Conservation (phyloP, 2,329 filamentous ascomycete genomes). For the Penicillium sp. region DNA sequence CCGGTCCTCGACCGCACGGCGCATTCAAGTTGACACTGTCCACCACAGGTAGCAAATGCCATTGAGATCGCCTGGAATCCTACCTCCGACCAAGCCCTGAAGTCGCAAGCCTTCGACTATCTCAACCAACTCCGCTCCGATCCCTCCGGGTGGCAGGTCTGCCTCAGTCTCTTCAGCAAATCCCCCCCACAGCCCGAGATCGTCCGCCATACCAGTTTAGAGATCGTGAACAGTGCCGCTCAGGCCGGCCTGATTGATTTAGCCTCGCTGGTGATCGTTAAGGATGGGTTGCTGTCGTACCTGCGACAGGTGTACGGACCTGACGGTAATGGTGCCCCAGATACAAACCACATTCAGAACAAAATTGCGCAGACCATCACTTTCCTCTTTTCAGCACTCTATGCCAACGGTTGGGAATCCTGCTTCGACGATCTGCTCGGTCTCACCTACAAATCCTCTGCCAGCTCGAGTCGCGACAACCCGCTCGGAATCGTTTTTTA, state of each 20-base stretch:
- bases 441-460: slow-evolving; percentile 67
- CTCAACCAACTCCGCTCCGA: slow-evolving; percentile 76
- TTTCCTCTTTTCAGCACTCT: slow-evolving; percentile 86
- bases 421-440: slow-evolving; percentile 90
- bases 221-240: slow-evolving; percentile 90
- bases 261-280: slow-evolving; percentile 74
- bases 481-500: slow-evolving; percentile 79
- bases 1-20: slow-evolving; percentile 12
- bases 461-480: slow-evolving; percentile 68
- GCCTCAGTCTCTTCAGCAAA: slow-evolving; percentile 82
- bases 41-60: slow-evolving; percentile 82
- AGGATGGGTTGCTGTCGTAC: slow-evolving; percentile 81
- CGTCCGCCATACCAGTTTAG: slow-evolving; percentile 84
- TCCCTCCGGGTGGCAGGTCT: slow-evolving; percentile 86
- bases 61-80: slow-evolving; percentile 93
- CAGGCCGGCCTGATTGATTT: slow-evolving; percentile 77
- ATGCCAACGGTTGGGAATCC: slow-evolving; percentile 81
- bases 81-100: slow-evolving; percentile 72
- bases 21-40: slow-evolving; percentile 26
- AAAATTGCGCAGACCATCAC: slow-evolving; percentile 96
- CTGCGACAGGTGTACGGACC: slow-evolving; percentile 74
- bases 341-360: slow-evolving; percentile 83
- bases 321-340: slow-evolving; percentile 59
- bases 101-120: slow-evolving; percentile 70
- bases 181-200: slow-evolving; percentile 77